phyloP scores from a whole-genome alignment of 1,284 basidiomycete genomes.

The Cryptococcus sp. region DNA sequence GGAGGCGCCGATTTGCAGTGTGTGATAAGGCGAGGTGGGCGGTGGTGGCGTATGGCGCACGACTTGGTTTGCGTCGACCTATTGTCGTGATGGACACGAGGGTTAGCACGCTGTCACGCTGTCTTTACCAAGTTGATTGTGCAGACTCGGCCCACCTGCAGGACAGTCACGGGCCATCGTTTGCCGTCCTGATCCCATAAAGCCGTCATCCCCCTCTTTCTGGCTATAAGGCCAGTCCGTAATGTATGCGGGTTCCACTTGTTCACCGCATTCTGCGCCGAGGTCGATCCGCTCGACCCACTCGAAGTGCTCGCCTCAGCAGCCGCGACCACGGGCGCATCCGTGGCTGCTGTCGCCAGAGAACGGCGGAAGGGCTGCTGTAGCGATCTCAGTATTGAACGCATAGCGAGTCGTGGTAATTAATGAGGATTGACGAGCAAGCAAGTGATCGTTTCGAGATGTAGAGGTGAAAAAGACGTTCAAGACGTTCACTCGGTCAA shows the following conservation, averaged over 20 bases:
- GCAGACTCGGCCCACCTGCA: slow-evolving; percentile 68
- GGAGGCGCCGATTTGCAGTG: slow-evolving; percentile 80
- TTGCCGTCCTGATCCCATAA: slow-evolving; percentile 90
- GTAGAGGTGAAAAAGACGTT: too few species aligned
- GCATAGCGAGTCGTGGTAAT: slow-evolving; percentile 22
- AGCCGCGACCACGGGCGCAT: background rate
- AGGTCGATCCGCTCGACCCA: background rate
- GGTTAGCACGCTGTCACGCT: background rate
- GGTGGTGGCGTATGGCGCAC: slow-evolving; percentile 46
- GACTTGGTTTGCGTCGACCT: slow-evolving; percentile 58
- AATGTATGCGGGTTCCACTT: slow-evolving; percentile 82
- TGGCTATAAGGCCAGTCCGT: slow-evolving; percentile 90
- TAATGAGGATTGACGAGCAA: background rate
- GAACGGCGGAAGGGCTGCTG: slow-evolving; percentile 12
- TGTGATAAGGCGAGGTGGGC: slow-evolving; percentile 65
- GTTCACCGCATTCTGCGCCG: slow-evolving; percentile 16
- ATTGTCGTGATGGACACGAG: slow-evolving; percentile 19
- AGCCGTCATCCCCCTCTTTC: slow-evolving; percentile 93
- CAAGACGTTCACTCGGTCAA: too few species aligned
- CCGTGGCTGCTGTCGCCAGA: slow-evolving; percentile 20
- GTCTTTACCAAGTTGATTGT: too few species aligned
- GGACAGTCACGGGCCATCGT: slow-evolving; percentile 85
- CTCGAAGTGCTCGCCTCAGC: too few species aligned
- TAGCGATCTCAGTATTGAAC: slow-evolving; percentile 28
- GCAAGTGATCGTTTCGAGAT: slow-evolving; percentile 1